These are phyloP conservation scores for Leishmania braziliensis DNA, from an alignment of 208 protist genomes.

Conservation along the genomic window DNA sequence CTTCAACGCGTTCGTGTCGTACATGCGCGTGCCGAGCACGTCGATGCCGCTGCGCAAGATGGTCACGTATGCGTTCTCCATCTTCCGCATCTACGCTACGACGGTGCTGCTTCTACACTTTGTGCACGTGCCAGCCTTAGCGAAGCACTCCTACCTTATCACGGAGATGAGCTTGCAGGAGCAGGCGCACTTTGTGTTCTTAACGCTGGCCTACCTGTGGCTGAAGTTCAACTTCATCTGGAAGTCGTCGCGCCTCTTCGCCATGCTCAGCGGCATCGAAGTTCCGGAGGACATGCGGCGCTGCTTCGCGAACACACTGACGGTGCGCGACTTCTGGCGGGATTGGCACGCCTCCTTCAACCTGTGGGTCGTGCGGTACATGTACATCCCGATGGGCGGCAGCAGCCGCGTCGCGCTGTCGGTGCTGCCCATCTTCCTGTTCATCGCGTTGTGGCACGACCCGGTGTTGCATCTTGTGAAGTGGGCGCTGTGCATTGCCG, in stretches of 20 bases:
- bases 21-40: conserved; percentile 51
- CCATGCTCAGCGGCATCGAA: conserved; percentile 84
- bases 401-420: conserved; percentile 46
- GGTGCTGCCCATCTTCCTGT: conserved; percentile 92
- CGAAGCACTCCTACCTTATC: conserved; percentile 57
- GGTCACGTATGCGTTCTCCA: conserved; percentile 19
- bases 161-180: conserved; percentile 79
- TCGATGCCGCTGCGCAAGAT: conserved; percentile 18
- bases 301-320: conserved; percentile 57
- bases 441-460: conserved; percentile 94
- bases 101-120: conserved; percentile 40
- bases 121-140: conserved; percentile 58
- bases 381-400: conserved; percentile 94
- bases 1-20: conserved; percentile 89
- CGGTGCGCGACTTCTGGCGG: conserved; percentile 91
- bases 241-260: conserved; percentile 84
- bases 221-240: conserved; percentile 92
- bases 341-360: conserved; percentile 95
- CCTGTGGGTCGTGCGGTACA: conserved; percentile 93
- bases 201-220: conserved; percentile 86
- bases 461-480: conserved; percentile 69
- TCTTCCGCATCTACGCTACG: conserved; percentile 20
- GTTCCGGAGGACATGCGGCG: conserved; percentile 89
- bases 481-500: conserved; percentile 47
- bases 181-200: conserved; percentile 84